These are phyloP conservation scores for Pyricularia pennisetigena DNA, from an alignment of 2,329 filamentous ascomycete species.

Conservation along the genomic window DNA sequence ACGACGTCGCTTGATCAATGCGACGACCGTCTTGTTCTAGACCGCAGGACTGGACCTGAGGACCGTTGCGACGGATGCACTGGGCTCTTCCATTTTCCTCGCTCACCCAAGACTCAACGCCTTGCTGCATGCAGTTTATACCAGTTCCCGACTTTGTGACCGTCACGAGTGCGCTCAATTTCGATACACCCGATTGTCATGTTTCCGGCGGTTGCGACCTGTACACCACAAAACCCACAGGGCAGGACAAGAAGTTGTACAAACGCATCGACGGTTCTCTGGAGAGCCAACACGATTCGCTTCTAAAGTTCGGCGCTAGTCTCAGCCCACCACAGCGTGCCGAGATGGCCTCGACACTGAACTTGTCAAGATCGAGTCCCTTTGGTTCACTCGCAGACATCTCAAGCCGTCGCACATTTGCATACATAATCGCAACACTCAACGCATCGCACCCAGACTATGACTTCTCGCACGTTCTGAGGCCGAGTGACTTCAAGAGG, in stretches of 20 bases:
- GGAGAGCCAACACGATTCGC: slow-evolving; percentile 81
- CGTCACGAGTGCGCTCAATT: slow-evolving; percentile 87
- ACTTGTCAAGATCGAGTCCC: slow-evolving; percentile 78
- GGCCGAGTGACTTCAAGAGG: slow-evolving; percentile 80
- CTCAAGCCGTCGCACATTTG: slow-evolving; percentile 83
- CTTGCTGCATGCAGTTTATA: slow-evolving; percentile 56
- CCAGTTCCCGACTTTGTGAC: slow-evolving; percentile 85
- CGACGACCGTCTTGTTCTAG: background rate
- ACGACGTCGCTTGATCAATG: background rate
- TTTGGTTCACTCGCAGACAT: slow-evolving; percentile 87
- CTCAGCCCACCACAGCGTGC: slow-evolving; percentile 74
- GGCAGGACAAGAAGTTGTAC: slow-evolving; percentile 93
- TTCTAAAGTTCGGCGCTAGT: slow-evolving; percentile 76
- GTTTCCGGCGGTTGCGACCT: slow-evolving; percentile 91
- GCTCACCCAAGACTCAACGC: background rate
- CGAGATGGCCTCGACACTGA: slow-evolving; percentile 56
- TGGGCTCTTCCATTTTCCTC: background rate
- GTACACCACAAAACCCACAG: slow-evolving; percentile 94
- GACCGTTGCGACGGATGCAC: background rate
- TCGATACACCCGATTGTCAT: slow-evolving; percentile 86
- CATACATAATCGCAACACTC: slow-evolving; percentile 90
- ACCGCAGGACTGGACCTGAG: background rate
- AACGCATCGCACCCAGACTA: slow-evolving; percentile 96
- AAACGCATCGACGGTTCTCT: slow-evolving; percentile 89
- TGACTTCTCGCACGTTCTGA: slow-evolving; percentile 88